Conservation (phyloP, 495 filamentous ascomycete genomes). For the Cercophora scortea region DNA sequence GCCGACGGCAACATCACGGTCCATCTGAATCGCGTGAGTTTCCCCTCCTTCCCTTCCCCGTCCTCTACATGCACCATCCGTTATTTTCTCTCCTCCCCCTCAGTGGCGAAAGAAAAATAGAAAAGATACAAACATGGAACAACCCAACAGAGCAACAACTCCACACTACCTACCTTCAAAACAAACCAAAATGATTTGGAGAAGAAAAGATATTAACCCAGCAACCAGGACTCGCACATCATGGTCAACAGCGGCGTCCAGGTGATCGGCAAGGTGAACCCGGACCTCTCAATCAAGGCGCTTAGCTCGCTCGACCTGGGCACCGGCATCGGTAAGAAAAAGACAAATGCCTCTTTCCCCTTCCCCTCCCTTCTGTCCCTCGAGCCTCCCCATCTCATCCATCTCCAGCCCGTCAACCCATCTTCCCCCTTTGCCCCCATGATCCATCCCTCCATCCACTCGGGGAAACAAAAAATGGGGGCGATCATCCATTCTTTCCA, state of each 20-base stretch:
- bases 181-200: background rate
- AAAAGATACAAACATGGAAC: background rate
- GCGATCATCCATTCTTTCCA: too few species aligned
- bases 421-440: background rate
- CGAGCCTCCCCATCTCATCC: background rate
- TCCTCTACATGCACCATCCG: background rate
- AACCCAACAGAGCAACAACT: background rate
- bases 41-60: background rate
- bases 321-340: constrained; percentile 51
- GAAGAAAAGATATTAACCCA: background rate
- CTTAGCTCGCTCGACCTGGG: constrained; percentile 76
- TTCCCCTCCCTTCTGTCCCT: background rate
- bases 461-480: too few species aligned
- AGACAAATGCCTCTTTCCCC: background rate
- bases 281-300: constrained; percentile 68
- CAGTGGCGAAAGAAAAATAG: background rate
- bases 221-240: constrained; percentile 65
- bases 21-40: constrained; percentile 60
- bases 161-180: background rate
- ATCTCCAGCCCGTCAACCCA: too few species aligned
- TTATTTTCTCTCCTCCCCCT: background rate
- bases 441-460: background rate
- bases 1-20: constrained; percentile 65
- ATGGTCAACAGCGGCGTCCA: constrained; percentile 73
- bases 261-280: constrained; percentile 84